Percentiles rank a stretch among this genome's conserved stretches.
These are phyloP conservation scores for Urochloa ruziziensis DNA, from an alignment of 176 grass and related monocot species.

Conservation along the genomic window DNA sequence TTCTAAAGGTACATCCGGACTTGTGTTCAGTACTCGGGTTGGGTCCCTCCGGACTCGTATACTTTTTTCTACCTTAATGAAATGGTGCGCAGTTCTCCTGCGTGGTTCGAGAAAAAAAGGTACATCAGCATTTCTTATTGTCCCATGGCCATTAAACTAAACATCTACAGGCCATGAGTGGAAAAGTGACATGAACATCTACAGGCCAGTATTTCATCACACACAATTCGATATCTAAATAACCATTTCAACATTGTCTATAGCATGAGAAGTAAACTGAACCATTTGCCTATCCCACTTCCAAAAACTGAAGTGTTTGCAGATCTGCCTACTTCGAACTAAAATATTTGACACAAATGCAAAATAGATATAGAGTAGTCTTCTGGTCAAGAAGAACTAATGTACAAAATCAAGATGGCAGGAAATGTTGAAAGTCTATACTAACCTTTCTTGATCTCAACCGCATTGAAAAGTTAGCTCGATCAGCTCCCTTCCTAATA, in stretches of 20 bases:
- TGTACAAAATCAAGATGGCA: not conserved
- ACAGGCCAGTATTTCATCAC: not conserved
- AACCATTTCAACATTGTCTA: constrained; percentile 3
- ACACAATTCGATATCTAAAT: not conserved
- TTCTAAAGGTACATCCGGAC: too few species aligned
- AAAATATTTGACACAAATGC: not conserved
- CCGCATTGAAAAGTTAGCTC: constrained; percentile 45
- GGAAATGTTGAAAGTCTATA: constrained; percentile 26
- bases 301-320: not conserved
- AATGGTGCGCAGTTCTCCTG: too few species aligned
- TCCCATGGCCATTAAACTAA: not conserved
- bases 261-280: constrained; percentile 10
- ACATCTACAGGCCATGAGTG: not conserved
- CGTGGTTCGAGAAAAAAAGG: too few species aligned
- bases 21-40: too few species aligned
- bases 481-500: constrained; percentile 59
- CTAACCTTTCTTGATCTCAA: constrained; percentile 67
- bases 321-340: not conserved
- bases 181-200: not conserved
- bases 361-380: not conserved
- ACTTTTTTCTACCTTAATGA: too few species aligned
- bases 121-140: not conserved
- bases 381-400: not conserved
- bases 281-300: not conserved
- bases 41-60: too few species aligned